phyloP scores from a whole-genome alignment of 2,329 filamentous ascomycete genomes.

The Beauveria rudraprayagi region DNA sequence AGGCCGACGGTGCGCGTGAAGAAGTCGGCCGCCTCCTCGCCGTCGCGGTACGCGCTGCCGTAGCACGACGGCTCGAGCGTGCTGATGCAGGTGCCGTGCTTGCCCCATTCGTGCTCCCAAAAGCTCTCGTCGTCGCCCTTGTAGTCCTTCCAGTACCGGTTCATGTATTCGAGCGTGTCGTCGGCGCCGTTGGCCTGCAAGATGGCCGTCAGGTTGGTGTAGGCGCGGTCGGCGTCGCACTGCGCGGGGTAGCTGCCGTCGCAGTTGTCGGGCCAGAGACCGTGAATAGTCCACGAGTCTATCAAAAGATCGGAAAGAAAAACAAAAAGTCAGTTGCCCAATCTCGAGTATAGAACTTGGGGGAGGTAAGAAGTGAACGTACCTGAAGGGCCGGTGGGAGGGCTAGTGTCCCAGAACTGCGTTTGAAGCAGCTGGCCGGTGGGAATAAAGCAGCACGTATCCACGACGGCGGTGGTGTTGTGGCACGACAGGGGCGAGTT shows the following conservation, averaged over 20 bases:
- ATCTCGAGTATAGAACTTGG: not conserved
- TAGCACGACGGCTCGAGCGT: constrained; percentile 64
- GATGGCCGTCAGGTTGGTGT: constrained; percentile 58
- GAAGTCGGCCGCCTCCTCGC: constrained; percentile 60
- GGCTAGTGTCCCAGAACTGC: constrained; percentile 69
- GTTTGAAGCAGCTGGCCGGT: constrained; percentile 65
- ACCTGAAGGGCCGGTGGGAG: constrained; percentile 50
- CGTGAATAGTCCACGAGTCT: constrained; percentile 69
- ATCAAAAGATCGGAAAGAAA: too few relatives aligned
- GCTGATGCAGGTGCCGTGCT: constrained; percentile 66
- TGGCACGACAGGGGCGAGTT: constrained; percentile 52
- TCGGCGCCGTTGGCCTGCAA: constrained; percentile 43
- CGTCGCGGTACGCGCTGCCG: constrained; percentile 42
- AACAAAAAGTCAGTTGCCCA: not conserved
- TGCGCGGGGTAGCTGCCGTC: constrained; percentile 60
- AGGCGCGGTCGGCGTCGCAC: constrained; percentile 54
- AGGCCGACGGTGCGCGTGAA: constrained; percentile 58
- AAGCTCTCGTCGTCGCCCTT: constrained; percentile 54
- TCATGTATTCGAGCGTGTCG: constrained; percentile 58
- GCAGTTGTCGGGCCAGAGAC: constrained; percentile 60
- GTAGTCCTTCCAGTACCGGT: constrained; percentile 64
- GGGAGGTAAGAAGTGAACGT: not conserved
- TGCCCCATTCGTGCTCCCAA: constrained; percentile 69
- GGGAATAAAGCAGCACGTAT: constrained; percentile 67
- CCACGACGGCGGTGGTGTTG: constrained; percentile 48